Conservation (phyloP, 768 basidiomycete species). For the Panaeolus papilionaceus region DNA sequence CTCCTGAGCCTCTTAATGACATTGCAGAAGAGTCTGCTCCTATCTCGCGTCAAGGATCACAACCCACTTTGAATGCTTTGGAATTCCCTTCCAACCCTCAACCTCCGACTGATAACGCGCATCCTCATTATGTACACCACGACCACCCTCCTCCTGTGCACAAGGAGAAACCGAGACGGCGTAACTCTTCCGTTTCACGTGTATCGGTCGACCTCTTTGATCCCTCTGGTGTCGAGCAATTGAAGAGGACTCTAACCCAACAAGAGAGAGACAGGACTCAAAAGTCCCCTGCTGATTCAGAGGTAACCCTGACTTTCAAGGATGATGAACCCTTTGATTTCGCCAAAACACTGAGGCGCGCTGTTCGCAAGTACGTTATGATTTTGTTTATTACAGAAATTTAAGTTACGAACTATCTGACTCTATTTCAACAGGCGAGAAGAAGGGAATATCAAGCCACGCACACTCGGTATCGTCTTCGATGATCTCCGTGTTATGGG, state of each 20-base stretch:
- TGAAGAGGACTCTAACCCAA: slow-evolving; percentile 44
- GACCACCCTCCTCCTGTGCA: slow-evolving; percentile 4
- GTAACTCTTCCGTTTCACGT: background rate
- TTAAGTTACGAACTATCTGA: background rate
- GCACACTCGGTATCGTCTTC: slow-evolving; percentile 69
- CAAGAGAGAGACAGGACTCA: slow-evolving; percentile 14
- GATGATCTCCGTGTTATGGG: slow-evolving; percentile 66
- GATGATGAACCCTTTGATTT: slow-evolving; percentile 40
- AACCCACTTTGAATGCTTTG: slow-evolving; percentile 7
- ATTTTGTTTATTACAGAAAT: background rate
- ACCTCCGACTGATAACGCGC: background rate
- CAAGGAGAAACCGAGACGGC: background rate
- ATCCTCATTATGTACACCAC: slow-evolving; percentile 1
- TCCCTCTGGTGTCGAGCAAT: slow-evolving; percentile 50
- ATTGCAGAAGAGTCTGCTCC: slow-evolving; percentile 5
- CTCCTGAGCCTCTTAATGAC: slow-evolving; percentile 6
- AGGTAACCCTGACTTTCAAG: slow-evolving; percentile 32
- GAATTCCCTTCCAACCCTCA: background rate
- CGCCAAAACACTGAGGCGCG: slow-evolving; percentile 38
- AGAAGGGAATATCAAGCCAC: slow-evolving; percentile 50
- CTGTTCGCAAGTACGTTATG: slow-evolving; percentile 40
- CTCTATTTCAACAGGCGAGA: slow-evolving; percentile 41
- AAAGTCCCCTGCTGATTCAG: slow-evolving; percentile 20
- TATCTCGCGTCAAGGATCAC: slow-evolving; percentile 6
- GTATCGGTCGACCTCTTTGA: slow-evolving; percentile 52